Percentiles rank a stretch among this genome's conserved stretches.
Evolutionary conservation across 257 asterid genomes (phyloP).

Genomic region (Verbascum thapsus): DNA sequence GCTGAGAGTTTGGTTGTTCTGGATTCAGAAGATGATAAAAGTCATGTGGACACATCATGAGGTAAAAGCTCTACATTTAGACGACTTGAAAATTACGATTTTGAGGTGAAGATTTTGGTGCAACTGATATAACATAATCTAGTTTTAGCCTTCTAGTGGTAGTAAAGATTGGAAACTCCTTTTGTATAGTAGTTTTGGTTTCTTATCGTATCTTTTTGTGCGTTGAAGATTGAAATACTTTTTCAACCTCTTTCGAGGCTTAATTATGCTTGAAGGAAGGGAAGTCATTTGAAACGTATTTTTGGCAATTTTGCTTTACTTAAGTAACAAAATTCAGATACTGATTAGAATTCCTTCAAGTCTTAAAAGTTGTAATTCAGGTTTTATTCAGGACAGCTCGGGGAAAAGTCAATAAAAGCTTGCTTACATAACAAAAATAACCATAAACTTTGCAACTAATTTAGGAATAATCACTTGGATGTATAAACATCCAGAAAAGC

Average conservation of each 20-base stretch:
- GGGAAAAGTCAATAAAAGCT: no score
- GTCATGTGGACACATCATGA: constrained; percentile 18
- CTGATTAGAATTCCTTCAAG: no score
- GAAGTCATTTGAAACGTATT: neutral
- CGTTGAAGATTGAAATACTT: constrained; percentile 1
- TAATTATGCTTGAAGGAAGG: neutral
- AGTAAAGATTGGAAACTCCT: constrained; percentile 7
- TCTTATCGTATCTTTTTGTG: neutral
- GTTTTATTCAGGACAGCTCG: no score
- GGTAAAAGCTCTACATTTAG: constrained; percentile 11
- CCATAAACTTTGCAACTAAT: no score
- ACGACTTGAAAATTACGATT: constrained; percentile 1
- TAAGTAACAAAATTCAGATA: no score
- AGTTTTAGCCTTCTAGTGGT: constrained; percentile 14
- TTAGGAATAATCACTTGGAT: no score
- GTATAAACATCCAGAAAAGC: constrained; percentile 27
- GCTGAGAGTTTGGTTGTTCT: constrained; percentile 42
- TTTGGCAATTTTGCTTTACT: no score
- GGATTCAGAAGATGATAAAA: constrained; percentile 72
- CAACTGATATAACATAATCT: constrained; percentile 16
- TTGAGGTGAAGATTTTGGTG: constrained; percentile 20
- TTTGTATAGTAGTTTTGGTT: constrained; percentile 18
- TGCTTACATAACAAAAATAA: no score
- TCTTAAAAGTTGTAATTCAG: no score
- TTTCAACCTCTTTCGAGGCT: neutral